Evolutionary conservation across 192 early-diverging fungal genomes (phyloP), one percentile per base, ranked within the genome.

Genomic region (Entomortierella parvispora): DNA sequence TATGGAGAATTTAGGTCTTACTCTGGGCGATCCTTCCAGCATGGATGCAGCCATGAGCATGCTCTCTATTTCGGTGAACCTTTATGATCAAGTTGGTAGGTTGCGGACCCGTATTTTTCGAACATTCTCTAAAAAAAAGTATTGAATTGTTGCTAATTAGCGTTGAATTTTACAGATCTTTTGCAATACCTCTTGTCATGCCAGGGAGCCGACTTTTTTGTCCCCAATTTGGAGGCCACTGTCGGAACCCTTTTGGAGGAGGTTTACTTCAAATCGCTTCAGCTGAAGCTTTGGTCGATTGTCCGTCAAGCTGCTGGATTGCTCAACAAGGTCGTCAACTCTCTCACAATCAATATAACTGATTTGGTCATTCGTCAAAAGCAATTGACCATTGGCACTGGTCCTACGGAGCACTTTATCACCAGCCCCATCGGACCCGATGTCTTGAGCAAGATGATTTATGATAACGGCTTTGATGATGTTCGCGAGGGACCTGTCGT

Each of bases 401-500:
- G 91, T 40, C 78, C 75, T 20, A 69, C 63, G 1, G 94, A 96
- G 69, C 81, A 84, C 25, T 81, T 90, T 29, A 93, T 96, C 23
- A 85, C 86, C 5, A 85, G 72, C 15, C 92, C 94, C 12, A 67
- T 93, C 20, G 84, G 85, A n/a, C 92, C 94, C 2, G 89, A 83
- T 11, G 89, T 83, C 10, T 74, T 96, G 2, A 80, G 82, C 43
- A 82, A 83, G 20, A 83, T 93, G 69, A 89, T 96, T 52, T 87
- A 82, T 43, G 86, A 86, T n/a, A 75, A 46, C 47, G 88, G 86
- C 68, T 83, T 82, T 47, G 91, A 90, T 61, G 93, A 95, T 72
- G 86, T 92, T 2, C 90, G 94, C 44, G 94, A 96, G 61, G 93
- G 89, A 0, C 90, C 93, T 4, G 82, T 96, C 0, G 92, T 94